Percentiles rank a stretch among this genome's conserved stretches.
These are phyloP conservation scores for Daldinia caldariorum DNA, from an alignment of 495 filamentous ascomycete genomes.

Conservation along the genomic window DNA sequence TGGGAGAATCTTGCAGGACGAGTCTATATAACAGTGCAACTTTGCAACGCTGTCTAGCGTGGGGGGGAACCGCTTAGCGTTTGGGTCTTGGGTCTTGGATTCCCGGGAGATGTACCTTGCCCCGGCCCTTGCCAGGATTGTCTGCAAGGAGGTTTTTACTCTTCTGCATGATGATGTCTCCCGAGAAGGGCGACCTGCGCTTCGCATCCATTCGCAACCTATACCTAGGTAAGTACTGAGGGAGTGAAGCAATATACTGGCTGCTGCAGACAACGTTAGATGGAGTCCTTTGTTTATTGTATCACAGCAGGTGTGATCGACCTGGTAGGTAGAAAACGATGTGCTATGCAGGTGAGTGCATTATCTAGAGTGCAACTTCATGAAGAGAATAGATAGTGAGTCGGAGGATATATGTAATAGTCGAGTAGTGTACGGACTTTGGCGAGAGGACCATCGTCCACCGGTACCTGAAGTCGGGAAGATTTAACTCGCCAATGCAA, in stretches of 20 bases:
- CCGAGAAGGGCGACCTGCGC: slow-evolving; percentile 29
- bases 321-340: slow-evolving; percentile 38
- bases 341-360: slow-evolving; percentile 43
- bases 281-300: slow-evolving; percentile 17
- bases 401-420: slow-evolving; percentile 30
- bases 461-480: slow-evolving; percentile 38
- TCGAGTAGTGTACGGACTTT: slow-evolving; percentile 14
- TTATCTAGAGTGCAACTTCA: slow-evolving; percentile 37
- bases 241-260: slow-evolving; percentile 30
- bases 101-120: slow-evolving; percentile 41
- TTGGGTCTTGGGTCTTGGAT: slow-evolving; percentile 29
- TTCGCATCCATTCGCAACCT: slow-evolving; percentile 16
- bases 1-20: slow-evolving; percentile 40
- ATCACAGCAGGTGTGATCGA: slow-evolving; percentile 40
- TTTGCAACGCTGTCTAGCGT: slow-evolving; percentile 42
- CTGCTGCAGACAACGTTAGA: slow-evolving; percentile 26
- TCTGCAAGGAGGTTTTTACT: slow-evolving; percentile 39
- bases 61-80: slow-evolving; percentile 20
- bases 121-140: slow-evolving; percentile 26
- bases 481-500: slow-evolving; percentile 34
- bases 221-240: slow-evolving; percentile 35
- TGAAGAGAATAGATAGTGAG: slow-evolving; percentile 32
- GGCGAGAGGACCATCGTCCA: slow-evolving; percentile 19
- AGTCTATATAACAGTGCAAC: slow-evolving; percentile 40
- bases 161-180: slow-evolving; percentile 45